A percentile compares a stretch with the other conserved stretches of the same genome.
Conservation (phyloP, 129 eudicot genomes). For the Dittrichia graveolens region DNA sequence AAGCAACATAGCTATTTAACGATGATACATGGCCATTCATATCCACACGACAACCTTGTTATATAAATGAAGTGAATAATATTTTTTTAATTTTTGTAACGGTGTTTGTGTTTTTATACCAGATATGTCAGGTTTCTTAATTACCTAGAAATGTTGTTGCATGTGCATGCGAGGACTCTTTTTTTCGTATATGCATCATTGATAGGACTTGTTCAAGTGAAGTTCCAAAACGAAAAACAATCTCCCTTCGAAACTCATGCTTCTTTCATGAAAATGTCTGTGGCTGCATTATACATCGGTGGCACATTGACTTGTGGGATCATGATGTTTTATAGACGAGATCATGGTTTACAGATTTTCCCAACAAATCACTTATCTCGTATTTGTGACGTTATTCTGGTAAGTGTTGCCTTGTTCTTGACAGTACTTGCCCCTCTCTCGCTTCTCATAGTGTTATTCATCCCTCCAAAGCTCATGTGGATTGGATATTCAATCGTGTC, state of each 20-base stretch:
- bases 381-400: neutral
- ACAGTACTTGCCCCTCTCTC: neutral
- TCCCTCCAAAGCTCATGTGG: constrained; percentile 4
- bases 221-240: neutral
- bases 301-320: no score
- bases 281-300: no score
- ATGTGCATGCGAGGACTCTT: neutral
- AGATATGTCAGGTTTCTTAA: neutral
- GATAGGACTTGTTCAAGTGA: neutral
- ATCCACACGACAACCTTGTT: no score
- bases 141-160: neutral
- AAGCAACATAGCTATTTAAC: no score
- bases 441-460: neutral
- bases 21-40: no score
- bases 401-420: neutral
- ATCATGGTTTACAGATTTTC: no score
- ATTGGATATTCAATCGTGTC: neutral
- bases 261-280: neutral
- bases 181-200: neutral
- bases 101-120: no score
- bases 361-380: neutral
- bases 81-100: no score
- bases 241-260: neutral
- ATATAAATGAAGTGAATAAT: no score
- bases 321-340: no score